Conservation (phyloP, 2,329 filamentous ascomycete species). For the Pseudogymnoascus sp. region DNA sequence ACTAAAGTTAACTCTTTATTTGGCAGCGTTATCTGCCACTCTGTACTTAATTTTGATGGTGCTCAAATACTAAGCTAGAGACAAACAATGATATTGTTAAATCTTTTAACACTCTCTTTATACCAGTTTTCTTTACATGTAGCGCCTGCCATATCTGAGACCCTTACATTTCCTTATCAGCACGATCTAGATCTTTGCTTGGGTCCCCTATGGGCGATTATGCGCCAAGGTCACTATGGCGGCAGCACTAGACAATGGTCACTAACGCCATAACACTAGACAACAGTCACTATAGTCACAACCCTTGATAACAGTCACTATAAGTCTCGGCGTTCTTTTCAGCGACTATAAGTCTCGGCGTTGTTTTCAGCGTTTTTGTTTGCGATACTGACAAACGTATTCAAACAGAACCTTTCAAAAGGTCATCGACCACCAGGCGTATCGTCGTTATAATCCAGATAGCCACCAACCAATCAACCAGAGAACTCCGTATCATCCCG, state of each 20-base stretch:
- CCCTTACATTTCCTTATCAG: not conserved
- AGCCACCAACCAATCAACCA: slow-evolving; percentile 1
- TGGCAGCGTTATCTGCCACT: not conserved
- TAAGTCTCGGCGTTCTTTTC: not conserved
- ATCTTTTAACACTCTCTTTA: not conserved
- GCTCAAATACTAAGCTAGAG: not conserved
- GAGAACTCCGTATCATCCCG: not conserved
- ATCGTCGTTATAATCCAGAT: slow-evolving; percentile 5
- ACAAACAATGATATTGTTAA: not conserved
- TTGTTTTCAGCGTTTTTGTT: not conserved
- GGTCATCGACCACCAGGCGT: not conserved
- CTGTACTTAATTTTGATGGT: not conserved
- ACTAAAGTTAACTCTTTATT: not conserved
- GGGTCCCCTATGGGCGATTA: not conserved
- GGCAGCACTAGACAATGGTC: not conserved
- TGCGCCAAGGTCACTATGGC: not conserved
- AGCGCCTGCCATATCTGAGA: not conserved
- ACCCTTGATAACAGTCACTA: not conserved
- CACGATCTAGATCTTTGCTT: not conserved
- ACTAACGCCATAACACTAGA: not conserved
- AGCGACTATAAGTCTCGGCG: not conserved
- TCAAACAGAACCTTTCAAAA: slow-evolving; percentile 2
- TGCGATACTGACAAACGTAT: slow-evolving; percentile 7
- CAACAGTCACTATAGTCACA: not conserved
- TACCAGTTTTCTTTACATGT: not conserved